These are phyloP conservation scores for Climacium dendroides DNA, from an alignment of 225 moss, liverwort and hornwort genomes.

Conservation along the genomic window DNA sequence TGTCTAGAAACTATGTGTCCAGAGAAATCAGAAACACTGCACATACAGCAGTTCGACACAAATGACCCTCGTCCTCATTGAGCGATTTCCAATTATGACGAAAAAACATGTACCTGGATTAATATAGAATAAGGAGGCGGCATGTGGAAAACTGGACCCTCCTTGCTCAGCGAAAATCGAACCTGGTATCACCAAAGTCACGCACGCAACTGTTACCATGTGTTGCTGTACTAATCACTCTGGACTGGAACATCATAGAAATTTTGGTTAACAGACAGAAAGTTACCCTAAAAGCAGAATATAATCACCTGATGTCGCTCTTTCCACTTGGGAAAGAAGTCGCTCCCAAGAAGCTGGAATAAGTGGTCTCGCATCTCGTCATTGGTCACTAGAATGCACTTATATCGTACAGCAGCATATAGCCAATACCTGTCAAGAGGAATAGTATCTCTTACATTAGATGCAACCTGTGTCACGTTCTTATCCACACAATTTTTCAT, in stretches of 20 bases:
- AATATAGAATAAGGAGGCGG: constrained; percentile 88
- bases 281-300: not conserved
- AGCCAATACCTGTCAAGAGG: constrained; percentile 74
- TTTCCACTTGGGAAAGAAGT: constrained; percentile 96
- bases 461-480: not conserved
- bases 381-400: constrained; percentile 86
- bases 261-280: not conserved
- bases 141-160: constrained; percentile 67
- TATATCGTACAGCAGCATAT: constrained; percentile 84
- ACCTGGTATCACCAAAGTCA: constrained; percentile 35
- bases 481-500: not conserved
- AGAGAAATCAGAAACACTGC: not conserved
- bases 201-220: not conserved
- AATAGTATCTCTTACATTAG: not conserved
- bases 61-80: not conserved
- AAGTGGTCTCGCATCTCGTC: constrained; percentile 99
- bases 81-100: not conserved
- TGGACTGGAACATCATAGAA: not conserved
- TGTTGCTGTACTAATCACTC: not conserved
- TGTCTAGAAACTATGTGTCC: not conserved
- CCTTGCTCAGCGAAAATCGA: constrained; percentile 53
- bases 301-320: constrained; percentile 87
- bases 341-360: constrained; percentile 87
- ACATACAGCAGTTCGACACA: not conserved
- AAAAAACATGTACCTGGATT: constrained; percentile 51